Base-by-base conservation (phyloP, 2,329 filamentous ascomycete species). In the Juglanconis oblonga region DNA sequence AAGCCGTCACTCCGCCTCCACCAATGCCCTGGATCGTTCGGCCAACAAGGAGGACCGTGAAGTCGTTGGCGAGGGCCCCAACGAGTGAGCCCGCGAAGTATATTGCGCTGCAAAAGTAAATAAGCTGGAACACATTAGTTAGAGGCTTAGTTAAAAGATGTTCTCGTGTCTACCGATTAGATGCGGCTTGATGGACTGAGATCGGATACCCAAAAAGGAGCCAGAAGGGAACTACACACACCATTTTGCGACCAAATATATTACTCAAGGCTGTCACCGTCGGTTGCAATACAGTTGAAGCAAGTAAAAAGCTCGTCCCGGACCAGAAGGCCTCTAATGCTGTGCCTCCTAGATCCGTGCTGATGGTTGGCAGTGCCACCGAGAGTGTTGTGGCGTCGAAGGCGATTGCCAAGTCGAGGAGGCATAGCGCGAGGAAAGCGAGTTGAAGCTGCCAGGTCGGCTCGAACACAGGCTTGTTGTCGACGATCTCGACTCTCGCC, bases 311-410 rank as follows among this genome's bases (percentile, higher is more conserved):
- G 14, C 85, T 85, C 4, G 88, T 90, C 2, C 87, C 88, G 11
- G 86, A 82, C 88, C 87, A 91, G 67, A 90, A 90, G 0, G 86
- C 85, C 71, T 90, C 78, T 36, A 86, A 80, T 9, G 81, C 82
- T 0, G 77, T 78, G 48, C 83, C 82, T 33, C 76, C 65, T 6
- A 87, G 74, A 24, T 78, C 78, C 7, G 71, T 64, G n/a, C 81
- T 78, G 60, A 86, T 82, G 45, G 77, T 79, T 4, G 77, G 81
- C 36, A 88, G 72, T 4, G 87, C 85, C 6, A 88, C 85, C 4
- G 83, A 85, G 55, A 89, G 77, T 4, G 83, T 87, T 1, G 86
- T 89, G 4, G 85, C 86, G 70, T 89, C 87, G 33, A 89, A 75
- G 11, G 87, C 84, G 2, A 85, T 83, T 74, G 87, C 86, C 17